Evolutionary conservation across 768 basidiomycete species (phyloP), one percentile per base, ranked within the genome.

Genomic region (Thelephora ganbajun): DNA sequence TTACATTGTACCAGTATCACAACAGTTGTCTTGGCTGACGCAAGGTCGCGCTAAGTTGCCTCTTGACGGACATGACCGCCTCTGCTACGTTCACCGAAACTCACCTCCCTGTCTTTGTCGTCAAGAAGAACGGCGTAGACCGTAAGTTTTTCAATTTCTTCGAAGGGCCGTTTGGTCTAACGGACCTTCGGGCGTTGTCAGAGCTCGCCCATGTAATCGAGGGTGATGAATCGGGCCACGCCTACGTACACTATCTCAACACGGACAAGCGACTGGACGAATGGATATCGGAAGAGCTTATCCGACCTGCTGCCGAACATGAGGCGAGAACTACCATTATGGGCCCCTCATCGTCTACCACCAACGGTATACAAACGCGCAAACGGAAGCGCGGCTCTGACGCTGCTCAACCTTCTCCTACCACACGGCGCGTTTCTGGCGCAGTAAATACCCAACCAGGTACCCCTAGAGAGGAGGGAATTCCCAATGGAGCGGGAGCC

Each of bases 211-310:
- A 73, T 18, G 64, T 85, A 48, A 62, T 83, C 22, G 69, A 76
- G 35, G 69, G 65, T 49, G 72, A 71, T 33, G 58, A 59, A 16
- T 72, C 64, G 11, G 70, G 39, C 18, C 39, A 76, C 48, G 72
- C 74, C 48, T 82, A 80, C 56, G 80, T 87, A n/a, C 83, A 84
- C 64, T 86, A 82, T 58, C 59, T 77, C 44, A 72, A 74, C 56
- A 66, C 71, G 18, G 84, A 88, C 66, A 81, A 82, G 59, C 70
- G 80, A 11, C 64, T 84, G 54, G 84, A 87, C 59, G 80, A 82
- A 58, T 87, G 84, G 85, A 63, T 83, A 18, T 64, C 73, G 3
- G 72, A 71, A 52, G 59, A 62, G 18, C 51, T 61, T 41, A 63
- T 77, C 51, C 66, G 59, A 44, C 61, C 59, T 56, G 55, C 50